Evolutionary conservation across 2,329 filamentous ascomycete species (phyloP).

Genomic region (Diaporthe helianthi): DNA sequence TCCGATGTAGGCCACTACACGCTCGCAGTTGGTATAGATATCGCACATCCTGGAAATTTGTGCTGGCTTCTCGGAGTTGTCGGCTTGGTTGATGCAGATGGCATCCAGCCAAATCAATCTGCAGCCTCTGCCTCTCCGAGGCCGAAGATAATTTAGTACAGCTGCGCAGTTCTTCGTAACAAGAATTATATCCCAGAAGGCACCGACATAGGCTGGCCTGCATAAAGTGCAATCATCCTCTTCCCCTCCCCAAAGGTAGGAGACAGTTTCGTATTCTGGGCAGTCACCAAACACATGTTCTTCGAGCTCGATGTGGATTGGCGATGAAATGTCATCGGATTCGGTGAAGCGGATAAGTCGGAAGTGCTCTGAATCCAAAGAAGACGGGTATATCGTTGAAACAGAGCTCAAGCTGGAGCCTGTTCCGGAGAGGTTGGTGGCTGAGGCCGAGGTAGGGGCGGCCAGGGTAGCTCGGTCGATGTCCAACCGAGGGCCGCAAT

Average conservation of each 20-base stretch:
- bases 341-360: neutral
- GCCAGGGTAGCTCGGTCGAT: neutral
- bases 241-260: constrained; percentile 43
- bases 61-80: constrained; percentile 32
- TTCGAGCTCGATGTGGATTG: constrained; percentile 36
- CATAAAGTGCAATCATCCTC: constrained; percentile 36
- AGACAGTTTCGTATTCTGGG: constrained; percentile 43
- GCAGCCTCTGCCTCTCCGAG: constrained; percentile 21
- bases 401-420: neutral
- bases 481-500: neutral
- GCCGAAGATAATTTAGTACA: constrained; percentile 37
- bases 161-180: constrained; percentile 42
- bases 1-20: neutral
- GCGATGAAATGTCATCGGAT: neutral
- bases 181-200: constrained; percentile 41
- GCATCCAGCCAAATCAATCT: constrained; percentile 36
- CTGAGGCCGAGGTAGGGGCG: too few species aligned
- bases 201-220: constrained; percentile 39
- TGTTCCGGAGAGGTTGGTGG: neutral
- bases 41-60: constrained; percentile 40
- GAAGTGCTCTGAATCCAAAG: neutral
- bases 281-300: constrained; percentile 32
- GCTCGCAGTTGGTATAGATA: neutral
- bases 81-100: constrained; percentile 38
- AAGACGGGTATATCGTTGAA: neutral